Conservation (phyloP, 2,329 filamentous ascomycete genomes). For the Pestalotiopsis sp. region DNA sequence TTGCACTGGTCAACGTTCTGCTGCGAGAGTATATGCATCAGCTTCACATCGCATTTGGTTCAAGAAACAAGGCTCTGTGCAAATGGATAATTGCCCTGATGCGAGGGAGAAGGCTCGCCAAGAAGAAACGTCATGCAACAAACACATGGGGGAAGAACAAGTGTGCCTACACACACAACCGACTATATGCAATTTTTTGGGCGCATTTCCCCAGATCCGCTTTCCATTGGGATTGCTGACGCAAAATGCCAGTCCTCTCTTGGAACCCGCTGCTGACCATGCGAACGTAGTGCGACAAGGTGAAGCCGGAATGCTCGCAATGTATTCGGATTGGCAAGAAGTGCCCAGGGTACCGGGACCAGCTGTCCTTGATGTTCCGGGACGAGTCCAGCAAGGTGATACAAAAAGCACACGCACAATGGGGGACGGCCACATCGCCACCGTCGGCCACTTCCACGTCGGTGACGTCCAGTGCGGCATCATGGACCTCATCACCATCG, state of each 20-base stretch:
- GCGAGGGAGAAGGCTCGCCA: neutral
- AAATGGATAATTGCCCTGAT: neutral
- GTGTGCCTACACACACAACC: neutral
- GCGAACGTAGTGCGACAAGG: slow-evolving; percentile 57
- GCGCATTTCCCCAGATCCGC: neutral
- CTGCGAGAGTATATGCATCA: neutral
- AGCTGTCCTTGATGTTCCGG: slow-evolving; percentile 66
- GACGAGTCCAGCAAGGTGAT: slow-evolving; percentile 67
- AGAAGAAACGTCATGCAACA: neutral
- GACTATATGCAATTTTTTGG: neutral
- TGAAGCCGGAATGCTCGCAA: slow-evolving; percentile 62
- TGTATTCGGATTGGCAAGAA: slow-evolving; percentile 60
- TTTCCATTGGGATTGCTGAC: neutral
- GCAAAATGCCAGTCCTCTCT: neutral
- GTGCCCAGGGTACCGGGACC: slow-evolving; percentile 66
- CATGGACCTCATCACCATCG: slow-evolving; percentile 25
- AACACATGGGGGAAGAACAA: neutral
- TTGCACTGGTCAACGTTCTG: neutral
- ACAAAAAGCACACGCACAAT: slow-evolving; percentile 57
- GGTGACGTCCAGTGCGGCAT: slow-evolving; percentile 28
- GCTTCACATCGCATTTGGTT: neutral
- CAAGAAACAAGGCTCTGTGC: neutral
- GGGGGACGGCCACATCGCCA: slow-evolving; percentile 38
- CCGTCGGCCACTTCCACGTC: slow-evolving; percentile 23
- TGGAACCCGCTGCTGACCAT: slow-evolving; percentile 14